Evolutionary conservation across 495 filamentous ascomycete genomes (phyloP).

Genomic region (Penicillium samsonianum): DNA sequence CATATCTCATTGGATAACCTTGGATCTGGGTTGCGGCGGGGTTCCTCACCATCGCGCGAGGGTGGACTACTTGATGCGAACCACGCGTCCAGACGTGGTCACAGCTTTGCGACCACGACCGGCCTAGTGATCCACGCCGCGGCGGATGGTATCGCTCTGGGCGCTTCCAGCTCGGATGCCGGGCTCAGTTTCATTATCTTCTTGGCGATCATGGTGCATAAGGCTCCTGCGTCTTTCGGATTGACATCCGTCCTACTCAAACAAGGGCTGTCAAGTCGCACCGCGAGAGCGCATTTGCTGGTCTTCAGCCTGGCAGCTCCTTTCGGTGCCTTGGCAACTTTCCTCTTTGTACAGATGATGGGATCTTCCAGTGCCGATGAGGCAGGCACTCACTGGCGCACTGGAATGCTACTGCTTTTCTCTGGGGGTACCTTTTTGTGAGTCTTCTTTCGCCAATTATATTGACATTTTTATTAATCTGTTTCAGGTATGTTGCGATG

Average conservation of each 20-base stretch:
- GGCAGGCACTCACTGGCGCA: constrained; percentile 73
- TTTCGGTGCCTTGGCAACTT: constrained; percentile 80
- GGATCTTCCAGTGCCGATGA: constrained; percentile 53
- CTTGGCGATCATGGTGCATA: constrained; percentile 94
- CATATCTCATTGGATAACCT: constrained; percentile 85
- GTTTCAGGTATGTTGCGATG: constrained; percentile 91
- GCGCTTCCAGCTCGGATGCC: constrained; percentile 74
- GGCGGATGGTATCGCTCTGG: constrained; percentile 95
- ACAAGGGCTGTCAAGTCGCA: constrained; percentile 83
- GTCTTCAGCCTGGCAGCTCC: constrained; percentile 92
- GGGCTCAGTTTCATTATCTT: constrained; percentile 88
- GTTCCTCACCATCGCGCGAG: constrained; percentile 48
- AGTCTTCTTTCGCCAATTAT: constrained; percentile 35
- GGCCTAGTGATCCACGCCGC: constrained; percentile 95
- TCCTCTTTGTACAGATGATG: constrained; percentile 70
- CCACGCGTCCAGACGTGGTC: constrained; percentile 31
- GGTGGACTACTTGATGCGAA: constrained; percentile 41
- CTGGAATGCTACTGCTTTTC: constrained; percentile 87
- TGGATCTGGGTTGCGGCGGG: constrained; percentile 55
- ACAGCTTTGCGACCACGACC: constrained; percentile 73
- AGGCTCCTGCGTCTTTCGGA: constrained; percentile 94
- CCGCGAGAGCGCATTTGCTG: constrained; percentile 79
- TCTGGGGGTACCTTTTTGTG: constrained; percentile 94
- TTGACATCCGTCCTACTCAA: constrained; percentile 85
- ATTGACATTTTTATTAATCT: constrained; percentile 17